A percentile compares a stretch with the other conserved stretches of the same genome.
These are phyloP conservation scores for Penicillium pulvis DNA, from an alignment of 495 filamentous ascomycete genomes.

Conservation along the genomic window DNA sequence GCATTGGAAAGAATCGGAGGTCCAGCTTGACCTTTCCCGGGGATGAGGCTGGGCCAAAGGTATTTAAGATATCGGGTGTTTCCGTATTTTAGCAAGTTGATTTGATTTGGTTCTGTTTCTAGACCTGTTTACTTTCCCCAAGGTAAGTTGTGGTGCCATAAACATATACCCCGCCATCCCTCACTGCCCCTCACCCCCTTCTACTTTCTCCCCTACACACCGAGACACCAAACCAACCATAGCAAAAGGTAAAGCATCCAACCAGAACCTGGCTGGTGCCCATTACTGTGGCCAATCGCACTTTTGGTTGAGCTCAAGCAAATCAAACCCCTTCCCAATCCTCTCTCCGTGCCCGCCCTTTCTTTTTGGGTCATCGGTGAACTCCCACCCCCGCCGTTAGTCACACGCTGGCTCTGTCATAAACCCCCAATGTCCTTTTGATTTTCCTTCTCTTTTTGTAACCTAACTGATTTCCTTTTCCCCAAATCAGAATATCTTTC, in stretches of 20 bases:
- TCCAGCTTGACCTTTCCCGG: slow-evolving; percentile 34
- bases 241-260: slow-evolving; percentile 18
- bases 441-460: slow-evolving; percentile 27
- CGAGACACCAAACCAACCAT: slow-evolving; percentile 3
- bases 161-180: slow-evolving; percentile 23
- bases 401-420: slow-evolving; percentile 34
- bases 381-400: slow-evolving; percentile 43
- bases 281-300: slow-evolving; percentile 27
- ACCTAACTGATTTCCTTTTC: slow-evolving; percentile 27
- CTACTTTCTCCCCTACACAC: slow-evolving; percentile 7
- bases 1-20: slow-evolving; percentile 50
- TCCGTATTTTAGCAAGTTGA: slow-evolving; percentile 19
- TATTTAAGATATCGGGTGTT: slow-evolving; percentile 37
- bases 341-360: slow-evolving; percentile 28
- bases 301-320: slow-evolving; percentile 25
- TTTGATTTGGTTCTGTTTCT: slow-evolving; percentile 12
- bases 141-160: slow-evolving; percentile 24
- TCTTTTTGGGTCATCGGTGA: slow-evolving; percentile 55
- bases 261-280: slow-evolving; percentile 22
- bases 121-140: slow-evolving; percentile 20
- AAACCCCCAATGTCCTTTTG: slow-evolving; percentile 22
- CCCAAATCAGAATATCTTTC: slow-evolving; percentile 31
- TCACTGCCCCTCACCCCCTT: slow-evolving; percentile 15
- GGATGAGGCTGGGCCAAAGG: slow-evolving; percentile 12
- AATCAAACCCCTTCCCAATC: slow-evolving; percentile 24